phyloP scores from a whole-genome alignment of 2,329 filamentous ascomycete genomes.

The Aspergillus alliaceus region DNA sequence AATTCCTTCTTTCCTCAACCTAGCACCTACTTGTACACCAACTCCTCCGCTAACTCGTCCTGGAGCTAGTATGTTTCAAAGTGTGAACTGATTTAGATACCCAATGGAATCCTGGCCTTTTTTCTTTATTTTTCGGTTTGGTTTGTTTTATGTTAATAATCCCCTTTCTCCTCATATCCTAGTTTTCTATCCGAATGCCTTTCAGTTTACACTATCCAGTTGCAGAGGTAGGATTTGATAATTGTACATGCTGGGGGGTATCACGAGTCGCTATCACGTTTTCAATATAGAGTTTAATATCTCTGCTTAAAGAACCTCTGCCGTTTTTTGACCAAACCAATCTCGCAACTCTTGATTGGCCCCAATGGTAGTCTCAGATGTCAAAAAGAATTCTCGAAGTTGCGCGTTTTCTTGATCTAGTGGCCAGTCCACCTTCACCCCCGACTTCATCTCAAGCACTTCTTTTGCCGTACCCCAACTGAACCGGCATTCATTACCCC shows the following conservation, averaged over 20 bases:
- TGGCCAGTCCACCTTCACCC: slow-evolving; percentile 81
- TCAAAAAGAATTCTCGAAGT: slow-evolving; percentile 74
- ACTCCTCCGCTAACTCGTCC: not conserved
- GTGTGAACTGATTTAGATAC: slow-evolving; percentile 5
- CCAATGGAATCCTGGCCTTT: slow-evolving; percentile 4
- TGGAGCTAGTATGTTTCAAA: not conserved
- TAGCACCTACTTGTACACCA: not conserved
- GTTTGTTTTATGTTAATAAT: no score
- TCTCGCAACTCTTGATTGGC: slow-evolving; percentile 65
- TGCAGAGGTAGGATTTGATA: not conserved
- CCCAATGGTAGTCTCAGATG: slow-evolving; percentile 40
- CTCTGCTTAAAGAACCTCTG: slow-evolving; percentile 65
- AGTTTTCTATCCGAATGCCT: no score
- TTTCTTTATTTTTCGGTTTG: no score
- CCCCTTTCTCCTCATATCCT: not conserved
- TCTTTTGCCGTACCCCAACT: slow-evolving; percentile 97
- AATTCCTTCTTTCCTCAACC: not conserved
- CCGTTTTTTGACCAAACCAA: slow-evolving; percentile 76
- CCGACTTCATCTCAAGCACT: slow-evolving; percentile 75
- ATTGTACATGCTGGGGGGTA: slow-evolving; percentile 19
- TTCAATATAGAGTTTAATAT: not conserved
- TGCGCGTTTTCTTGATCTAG: slow-evolving; percentile 68
- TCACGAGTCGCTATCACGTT: slow-evolving; percentile 19
- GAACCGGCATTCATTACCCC: slow-evolving; percentile 89
- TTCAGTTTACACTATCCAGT: not conserved